phyloP scores from a whole-genome alignment of 2,329 filamentous ascomycete species.

The Diplodia intermedia region DNA sequence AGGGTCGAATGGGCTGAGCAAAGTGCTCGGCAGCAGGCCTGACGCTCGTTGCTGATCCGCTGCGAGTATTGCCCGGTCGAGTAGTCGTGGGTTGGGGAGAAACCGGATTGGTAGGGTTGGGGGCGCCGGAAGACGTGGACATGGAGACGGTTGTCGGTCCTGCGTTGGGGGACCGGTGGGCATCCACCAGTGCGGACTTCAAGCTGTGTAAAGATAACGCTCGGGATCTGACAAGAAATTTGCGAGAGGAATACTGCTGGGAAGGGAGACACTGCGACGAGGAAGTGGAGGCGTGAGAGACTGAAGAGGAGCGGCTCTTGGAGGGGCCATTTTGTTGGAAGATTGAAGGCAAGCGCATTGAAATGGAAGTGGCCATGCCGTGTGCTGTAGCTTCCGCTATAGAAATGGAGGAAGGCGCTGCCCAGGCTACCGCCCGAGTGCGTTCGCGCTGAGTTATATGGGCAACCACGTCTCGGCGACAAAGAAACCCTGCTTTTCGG shows the following conservation, averaged over 20 bases:
- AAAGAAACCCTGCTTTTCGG: conserved; percentile 13
- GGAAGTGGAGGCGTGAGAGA: conserved; percentile 5
- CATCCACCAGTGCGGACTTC: conserved; percentile 26
- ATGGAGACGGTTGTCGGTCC: conserved; percentile 7
- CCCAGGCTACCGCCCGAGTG: not conserved
- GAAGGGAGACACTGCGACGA: not conserved
- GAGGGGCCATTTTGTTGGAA: conserved; percentile 1
- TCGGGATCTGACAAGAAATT: conserved; percentile 6
- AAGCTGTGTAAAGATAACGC: conserved; percentile 23
- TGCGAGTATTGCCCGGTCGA: conserved; percentile 6
- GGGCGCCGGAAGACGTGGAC: not conserved
- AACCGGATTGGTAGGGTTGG: conserved; percentile 9
- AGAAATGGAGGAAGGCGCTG: not conserved
- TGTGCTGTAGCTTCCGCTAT: not conserved
- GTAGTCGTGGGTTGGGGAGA: conserved; percentile 9
- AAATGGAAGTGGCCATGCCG: conserved; percentile 6
- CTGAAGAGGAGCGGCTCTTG: not conserved
- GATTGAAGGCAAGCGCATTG: conserved; percentile 18
- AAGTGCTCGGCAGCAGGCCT: conserved; percentile 16
- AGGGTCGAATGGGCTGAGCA: conserved; percentile 17
- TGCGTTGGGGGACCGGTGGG: not conserved
- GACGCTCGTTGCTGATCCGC: conserved; percentile 14
- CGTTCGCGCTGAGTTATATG: not conserved
- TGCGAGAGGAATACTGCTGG: conserved; percentile 17
- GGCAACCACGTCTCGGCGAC: not conserved